A percentile compares a stretch with the other conserved stretches of the same genome.
Evolutionary conservation across 2,329 filamentous ascomycete species (phyloP).

Genomic region (Aspergillus alliaceus): DNA sequence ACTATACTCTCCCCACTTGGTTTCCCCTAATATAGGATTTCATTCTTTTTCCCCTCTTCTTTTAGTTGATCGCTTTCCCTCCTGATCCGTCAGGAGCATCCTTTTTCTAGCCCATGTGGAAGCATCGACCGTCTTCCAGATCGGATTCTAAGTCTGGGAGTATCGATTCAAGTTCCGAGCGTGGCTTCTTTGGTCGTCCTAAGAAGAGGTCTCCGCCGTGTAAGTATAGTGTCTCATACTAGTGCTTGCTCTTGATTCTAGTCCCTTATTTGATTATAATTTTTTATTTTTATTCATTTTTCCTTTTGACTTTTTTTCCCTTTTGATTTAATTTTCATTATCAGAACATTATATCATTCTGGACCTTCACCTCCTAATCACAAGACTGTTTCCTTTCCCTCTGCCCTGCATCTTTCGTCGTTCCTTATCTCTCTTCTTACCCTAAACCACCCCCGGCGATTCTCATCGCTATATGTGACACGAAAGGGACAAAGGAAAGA

Average conservation of each 20-base stretch:
- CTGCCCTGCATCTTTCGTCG: constrained; percentile 9
- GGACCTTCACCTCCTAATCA: background rate
- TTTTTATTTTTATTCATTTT: constrained; percentile 3
- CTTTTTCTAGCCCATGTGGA: constrained; percentile 37
- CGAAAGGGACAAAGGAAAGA: constrained; percentile 8
- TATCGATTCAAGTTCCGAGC: constrained; percentile 33
- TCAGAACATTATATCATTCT: constrained; percentile 3
- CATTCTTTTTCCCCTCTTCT: constrained; percentile 3
- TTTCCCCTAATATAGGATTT: constrained; percentile 14
- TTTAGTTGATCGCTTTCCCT: constrained; percentile 14
- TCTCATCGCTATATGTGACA: constrained; percentile 7
- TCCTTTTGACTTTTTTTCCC: constrained; percentile 6
- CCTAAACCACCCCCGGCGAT: constrained; percentile 4
- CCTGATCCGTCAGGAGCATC: constrained; percentile 16
- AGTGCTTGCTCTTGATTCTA: constrained; percentile 12
- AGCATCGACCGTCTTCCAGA: constrained; percentile 41
- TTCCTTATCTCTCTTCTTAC: constrained; percentile 3
- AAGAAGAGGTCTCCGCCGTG: constrained; percentile 35
- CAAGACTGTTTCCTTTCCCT: background rate
- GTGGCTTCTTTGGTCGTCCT: constrained; percentile 37
- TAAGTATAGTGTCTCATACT: constrained; percentile 27
- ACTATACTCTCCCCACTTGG: constrained; percentile 8
- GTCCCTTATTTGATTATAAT: constrained; percentile 11
- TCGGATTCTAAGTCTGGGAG: constrained; percentile 39
- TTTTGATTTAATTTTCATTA: constrained; percentile 2